A percentile compares a stretch with the other conserved stretches of the same genome.
phyloP scores from a whole-genome alignment of 2,329 filamentous ascomycete species.

The Aspergillus piperis region DNA sequence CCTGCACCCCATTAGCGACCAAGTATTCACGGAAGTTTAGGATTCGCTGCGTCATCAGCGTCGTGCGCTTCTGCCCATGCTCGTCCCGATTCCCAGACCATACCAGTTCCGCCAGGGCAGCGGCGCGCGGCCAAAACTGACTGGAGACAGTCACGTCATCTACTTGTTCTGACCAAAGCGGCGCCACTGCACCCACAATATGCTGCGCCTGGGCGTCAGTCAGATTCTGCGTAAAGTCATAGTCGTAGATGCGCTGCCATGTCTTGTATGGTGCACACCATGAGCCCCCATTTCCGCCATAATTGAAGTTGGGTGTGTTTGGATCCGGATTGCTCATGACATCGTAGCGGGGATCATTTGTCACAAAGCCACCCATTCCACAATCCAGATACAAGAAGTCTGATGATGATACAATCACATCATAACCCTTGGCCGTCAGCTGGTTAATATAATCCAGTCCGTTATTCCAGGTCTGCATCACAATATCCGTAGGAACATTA shows the following conservation, averaged over 20 bases:
- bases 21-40: slow-evolving; percentile 63
- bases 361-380: slow-evolving; percentile 55
- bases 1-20: slow-evolving; percentile 56
- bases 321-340: slow-evolving; percentile 54
- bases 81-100: slow-evolving; percentile 59
- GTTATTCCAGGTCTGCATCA: slow-evolving; percentile 60
- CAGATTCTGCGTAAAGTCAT: slow-evolving; percentile 56
- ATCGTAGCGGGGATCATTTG: slow-evolving; percentile 60
- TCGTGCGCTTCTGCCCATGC: slow-evolving; percentile 54
- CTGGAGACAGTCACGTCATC: slow-evolving; percentile 54
- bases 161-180: slow-evolving; percentile 58
- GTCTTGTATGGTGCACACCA: slow-evolving; percentile 63
- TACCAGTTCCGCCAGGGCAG: slow-evolving; percentile 56
- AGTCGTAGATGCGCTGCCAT: slow-evolving; percentile 63
- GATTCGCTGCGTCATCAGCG: slow-evolving; percentile 56
- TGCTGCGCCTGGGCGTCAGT: slow-evolving; percentile 50
- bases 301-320: slow-evolving; percentile 54
- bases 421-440: slow-evolving; percentile 53
- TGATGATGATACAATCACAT: slow-evolving; percentile 58
- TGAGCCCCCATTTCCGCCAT: slow-evolving; percentile 54
- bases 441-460: slow-evolving; percentile 55
- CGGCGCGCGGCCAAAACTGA: slow-evolving; percentile 60
- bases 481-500: slow-evolving; percentile 52
- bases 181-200: slow-evolving; percentile 54
- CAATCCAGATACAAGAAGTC: slow-evolving; percentile 62